Evolutionary conservation across 192 early-diverging fungal genomes (phyloP), one percentile per base, ranked within the genome.

Genomic region (Podila horticola): DNA sequence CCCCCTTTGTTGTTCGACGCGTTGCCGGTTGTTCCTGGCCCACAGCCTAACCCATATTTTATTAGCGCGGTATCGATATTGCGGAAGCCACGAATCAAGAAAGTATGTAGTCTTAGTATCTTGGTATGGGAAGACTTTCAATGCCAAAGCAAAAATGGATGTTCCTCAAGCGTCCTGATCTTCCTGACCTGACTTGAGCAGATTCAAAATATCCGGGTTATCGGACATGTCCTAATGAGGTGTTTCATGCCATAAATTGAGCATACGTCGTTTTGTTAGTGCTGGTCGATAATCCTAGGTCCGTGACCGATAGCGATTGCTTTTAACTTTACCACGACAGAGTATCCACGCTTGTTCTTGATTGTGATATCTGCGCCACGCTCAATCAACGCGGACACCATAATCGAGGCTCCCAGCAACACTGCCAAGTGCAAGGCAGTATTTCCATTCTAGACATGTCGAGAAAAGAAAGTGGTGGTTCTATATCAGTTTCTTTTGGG

Each of bases 341-440:
- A 84, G 68, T 90, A 93, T 26, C 92, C 92, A 55, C 91, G 90
- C 50, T 87, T 73, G 83, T 93, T 93, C 58, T 74, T 83, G 15
- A 85, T 36, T 8, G 57, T 76, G 7, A 84, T 70, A 38, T 90
- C 86, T 9, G 92, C 91, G 1, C 92, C 92, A 12, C 90, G 88
- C 57, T 93, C 91, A 45, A 93, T 75, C 48, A 93, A 66, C 4
- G 82, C 74, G n/a, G 82, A 84, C 15, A 92, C 91, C 57, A 92
- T 72, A 9, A 87, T 85, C 28, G 74, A 62, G 0, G 84, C 90
- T 10, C 91, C 91, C 33, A 93, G 62, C 13, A 93, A 68, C 30
- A 89, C 89, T 2, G 92, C 92, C 72, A 93, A 58, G 83, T 93
- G 92, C 30, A 93, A 58, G 15, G 91, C 88, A n/a, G 92, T 92